These are phyloP conservation scores for Amaranthus hypochondriacus DNA, from an alignment of 148 eudicot species.

Conservation along the genomic window DNA sequence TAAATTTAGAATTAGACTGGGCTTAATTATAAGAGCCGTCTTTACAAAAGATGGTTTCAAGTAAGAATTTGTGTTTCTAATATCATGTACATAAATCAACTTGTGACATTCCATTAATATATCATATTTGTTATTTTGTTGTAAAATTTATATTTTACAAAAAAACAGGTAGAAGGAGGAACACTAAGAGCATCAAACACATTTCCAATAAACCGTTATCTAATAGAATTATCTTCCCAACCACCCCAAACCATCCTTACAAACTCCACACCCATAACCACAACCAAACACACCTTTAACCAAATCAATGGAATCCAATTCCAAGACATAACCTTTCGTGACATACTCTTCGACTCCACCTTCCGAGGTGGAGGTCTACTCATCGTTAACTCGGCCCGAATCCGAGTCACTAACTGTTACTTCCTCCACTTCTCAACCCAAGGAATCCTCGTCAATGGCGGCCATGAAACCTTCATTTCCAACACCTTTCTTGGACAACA, in stretches of 20 bases:
- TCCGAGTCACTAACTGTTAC: conserved; percentile 15
- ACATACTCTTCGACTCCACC: conserved; percentile 17
- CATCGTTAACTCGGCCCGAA: conserved; percentile 8
- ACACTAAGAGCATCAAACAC: conserved; percentile 19
- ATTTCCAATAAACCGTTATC: conserved; percentile 11
- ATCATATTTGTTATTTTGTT: not conserved
- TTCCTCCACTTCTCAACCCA: conserved; percentile 18
- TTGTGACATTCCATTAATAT: too few relatives aligned
- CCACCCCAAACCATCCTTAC: not conserved
- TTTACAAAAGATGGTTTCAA: too few relatives aligned
- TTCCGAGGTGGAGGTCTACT: conserved; percentile 12
- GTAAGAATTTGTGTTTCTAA: too few relatives aligned
- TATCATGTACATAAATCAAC: too few relatives aligned
- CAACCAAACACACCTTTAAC: not conserved
- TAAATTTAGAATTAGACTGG: too few relatives aligned
- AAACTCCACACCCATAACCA: not conserved
- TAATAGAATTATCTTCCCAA: not conserved
- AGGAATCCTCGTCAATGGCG: conserved; percentile 11
- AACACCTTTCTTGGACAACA: conserved; percentile 19
- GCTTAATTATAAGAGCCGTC: too few relatives aligned
- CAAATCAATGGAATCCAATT: conserved; percentile 3
- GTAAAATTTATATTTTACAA: not conserved
- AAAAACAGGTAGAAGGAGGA: conserved; percentile 21
- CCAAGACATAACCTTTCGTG: conserved; percentile 17
- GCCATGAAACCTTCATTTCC: conserved; percentile 21